phyloP scores from a whole-genome alignment of 1,139 yeast genomes.

The Diutina scorzettiae region DNA sequence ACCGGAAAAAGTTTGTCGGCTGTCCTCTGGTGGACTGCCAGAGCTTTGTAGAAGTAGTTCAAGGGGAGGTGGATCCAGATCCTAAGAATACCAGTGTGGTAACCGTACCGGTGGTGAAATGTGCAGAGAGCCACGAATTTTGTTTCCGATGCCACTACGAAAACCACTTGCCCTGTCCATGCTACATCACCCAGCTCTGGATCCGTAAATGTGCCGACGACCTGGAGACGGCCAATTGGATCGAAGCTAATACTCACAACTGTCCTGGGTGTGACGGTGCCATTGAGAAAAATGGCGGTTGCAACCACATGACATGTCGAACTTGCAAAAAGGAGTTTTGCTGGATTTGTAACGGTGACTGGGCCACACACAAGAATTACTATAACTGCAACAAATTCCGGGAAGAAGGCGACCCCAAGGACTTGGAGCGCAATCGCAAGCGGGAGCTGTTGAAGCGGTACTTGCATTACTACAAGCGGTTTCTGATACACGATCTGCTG shows the following conservation, averaged over 20 bases:
- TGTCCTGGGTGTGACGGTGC: conserved; percentile 58
- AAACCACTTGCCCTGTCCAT: conserved; percentile 78
- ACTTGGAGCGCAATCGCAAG: conserved; percentile 19
- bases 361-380: conserved; percentile 63
- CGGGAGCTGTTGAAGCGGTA: conserved; percentile 48
- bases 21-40: conserved; percentile 87
- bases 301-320: conserved; percentile 89
- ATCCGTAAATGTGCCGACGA: conserved; percentile 72
- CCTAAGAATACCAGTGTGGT: conserved; percentile 6
- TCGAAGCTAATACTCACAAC: conserved; percentile 72
- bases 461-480: conserved; percentile 66
- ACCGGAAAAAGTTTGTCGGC: conserved; percentile 45
- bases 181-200: conserved; percentile 64
- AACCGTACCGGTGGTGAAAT: conserved; percentile 36
- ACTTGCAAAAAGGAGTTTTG: conserved; percentile 76
- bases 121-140: conserved; percentile 58
- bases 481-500: conserved; percentile 67
- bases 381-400: conserved; percentile 46
- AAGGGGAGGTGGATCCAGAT: background rate
- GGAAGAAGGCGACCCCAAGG: conserved; percentile 23
- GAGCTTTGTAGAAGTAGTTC: conserved; percentile 19
- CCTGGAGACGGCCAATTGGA: conserved; percentile 84
- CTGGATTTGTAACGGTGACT: conserved; percentile 79
- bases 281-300: conserved; percentile 84
- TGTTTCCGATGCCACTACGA: conserved; percentile 71